Base-by-base conservation (phyloP, 805 yeast species). In the Sungouiozyma intestinalis region DNA sequence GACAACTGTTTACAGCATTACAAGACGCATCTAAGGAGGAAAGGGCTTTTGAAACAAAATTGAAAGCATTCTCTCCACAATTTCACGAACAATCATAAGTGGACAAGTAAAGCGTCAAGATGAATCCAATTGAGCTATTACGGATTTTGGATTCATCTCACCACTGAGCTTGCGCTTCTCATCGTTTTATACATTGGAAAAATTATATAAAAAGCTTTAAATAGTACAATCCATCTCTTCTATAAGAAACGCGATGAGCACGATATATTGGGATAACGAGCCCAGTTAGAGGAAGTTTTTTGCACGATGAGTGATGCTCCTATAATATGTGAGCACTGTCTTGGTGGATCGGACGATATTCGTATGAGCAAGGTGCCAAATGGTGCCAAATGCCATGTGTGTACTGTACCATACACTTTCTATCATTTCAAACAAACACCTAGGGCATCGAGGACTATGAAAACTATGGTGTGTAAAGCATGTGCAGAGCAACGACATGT, bases 1-100 rank as follows among this genome's bases (percentile, higher is more conserved):
- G 96, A 87, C 59, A 87, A 87, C 60, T 87, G 95, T 61, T 82
- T 85, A 79, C 96, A 87, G 58, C 96, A 87, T 57, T 85, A 73
- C 60, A 78, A 85, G 58, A 86, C 95, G 1, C 96, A 87, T 59
- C 69, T 76, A 42, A 74, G 71, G 49, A 66, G 61, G 34, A 67
- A 64, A 49, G 29, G 33, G 24, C 19, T 29, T 29, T 31, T 14
- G 8, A 17, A 13, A 36, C 24, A 36, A 11, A 20, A 15, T 17
- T 20, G 15, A n/a, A 32, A 32, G 7, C 14, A n/a, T n/a, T n/a
- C n/a, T n/a, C n/a, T n/a, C n/a, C n/a, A n/a, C n/a, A n/a, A n/a
- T n/a, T n/a, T n/a, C n/a, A n/a, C n/a, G n/a, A n/a, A n/a, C n/a
- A n/a, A n/a, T n/a, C n/a, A n/a, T n/a, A n/a, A n/a, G n/a, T n/a